Percentiles rank a stretch among this genome's conserved stretches.
These are phyloP conservation scores for Umbelopsis sp. DNA, from an alignment of 192 early-diverging fungal genomes.

Conservation along the genomic window DNA sequence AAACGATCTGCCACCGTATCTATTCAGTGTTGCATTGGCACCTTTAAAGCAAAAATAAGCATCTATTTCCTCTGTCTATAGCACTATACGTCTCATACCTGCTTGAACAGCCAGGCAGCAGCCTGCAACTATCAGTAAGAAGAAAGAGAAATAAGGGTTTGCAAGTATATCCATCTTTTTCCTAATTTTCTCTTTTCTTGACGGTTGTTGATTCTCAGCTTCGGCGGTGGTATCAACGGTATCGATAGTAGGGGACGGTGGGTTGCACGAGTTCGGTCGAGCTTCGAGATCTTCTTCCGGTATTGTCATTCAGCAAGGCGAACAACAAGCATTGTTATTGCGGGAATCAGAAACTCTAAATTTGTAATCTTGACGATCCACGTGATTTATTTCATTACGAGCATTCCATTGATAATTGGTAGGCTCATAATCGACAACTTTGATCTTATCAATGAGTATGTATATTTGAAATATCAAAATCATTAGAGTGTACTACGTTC, in stretches of 20 bases:
- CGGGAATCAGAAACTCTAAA: not conserved
- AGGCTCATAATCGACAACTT: too few species aligned
- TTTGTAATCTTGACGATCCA: not conserved
- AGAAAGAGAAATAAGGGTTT: not conserved
- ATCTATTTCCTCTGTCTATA: not conserved
- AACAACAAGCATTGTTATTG: not conserved
- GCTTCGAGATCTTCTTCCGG: constrained; percentile 12
- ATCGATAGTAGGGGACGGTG: not conserved
- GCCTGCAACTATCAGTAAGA: constrained; percentile 27
- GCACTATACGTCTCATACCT: constrained; percentile 13
- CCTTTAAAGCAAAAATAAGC: not conserved
- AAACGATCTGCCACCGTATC: constrained; percentile 33
- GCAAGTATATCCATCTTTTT: not conserved
- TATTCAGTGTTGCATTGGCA: constrained; percentile 33
- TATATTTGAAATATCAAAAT: too few species aligned
- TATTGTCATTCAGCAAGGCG: not conserved
- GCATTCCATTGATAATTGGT: not conserved
- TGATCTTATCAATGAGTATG: too few species aligned
- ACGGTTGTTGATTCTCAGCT: not conserved
- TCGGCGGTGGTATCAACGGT: not conserved
- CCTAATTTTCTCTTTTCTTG: not conserved
- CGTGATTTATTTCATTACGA: not conserved
- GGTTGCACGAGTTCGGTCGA: too few species aligned
- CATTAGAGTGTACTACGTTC: too few species aligned
- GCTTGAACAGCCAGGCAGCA: constrained; percentile 32